Conservation (phyloP, 2,329 filamentous ascomycete genomes). For the Ophiocordyceps camponoti-leonardi region DNA sequence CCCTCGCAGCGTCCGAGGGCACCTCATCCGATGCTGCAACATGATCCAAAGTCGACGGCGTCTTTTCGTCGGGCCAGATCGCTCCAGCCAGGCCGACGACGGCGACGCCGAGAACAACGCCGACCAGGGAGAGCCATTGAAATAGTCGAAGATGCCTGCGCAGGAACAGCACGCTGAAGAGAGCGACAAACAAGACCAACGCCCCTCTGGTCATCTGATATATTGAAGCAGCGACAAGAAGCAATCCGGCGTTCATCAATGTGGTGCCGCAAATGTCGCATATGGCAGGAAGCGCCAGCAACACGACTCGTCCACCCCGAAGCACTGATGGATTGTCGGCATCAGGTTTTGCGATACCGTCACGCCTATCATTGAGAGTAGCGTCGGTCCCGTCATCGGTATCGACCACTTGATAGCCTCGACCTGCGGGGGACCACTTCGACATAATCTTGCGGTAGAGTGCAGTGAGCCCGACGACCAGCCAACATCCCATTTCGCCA, state of each 20-base stretch:
- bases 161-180: constrained; percentile 88
- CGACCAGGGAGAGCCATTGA: constrained; percentile 78
- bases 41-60: constrained; percentile 13
- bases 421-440: constrained; percentile 22
- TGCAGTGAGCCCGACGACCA: constrained; percentile 58
- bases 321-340: constrained; percentile 42
- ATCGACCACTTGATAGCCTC: constrained; percentile 50
- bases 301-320: constrained; percentile 49
- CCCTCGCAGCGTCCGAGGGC: constrained; percentile 21
- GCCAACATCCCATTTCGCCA: constrained; percentile 90
- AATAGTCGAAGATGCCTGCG: constrained; percentile 64
- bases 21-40: constrained; percentile 21
- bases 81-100: constrained; percentile 81
- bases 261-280: constrained; percentile 94
- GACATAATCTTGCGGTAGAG: constrained; percentile 43
- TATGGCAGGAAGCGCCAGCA: constrained; percentile 73
- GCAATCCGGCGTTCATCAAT: constrained; percentile 86
- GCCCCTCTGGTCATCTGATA: constrained; percentile 98
- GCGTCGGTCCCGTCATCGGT: constrained; percentile 21
- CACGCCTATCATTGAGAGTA: background rate
- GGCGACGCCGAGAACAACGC: constrained; percentile 77
- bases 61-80: constrained; percentile 53
- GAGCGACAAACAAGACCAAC: constrained; percentile 82
- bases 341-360: constrained; percentile 21
- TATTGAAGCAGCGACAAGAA: constrained; percentile 89